Conservation (phyloP, 306 rosid species). For the Hippophae rhamnoides region DNA sequence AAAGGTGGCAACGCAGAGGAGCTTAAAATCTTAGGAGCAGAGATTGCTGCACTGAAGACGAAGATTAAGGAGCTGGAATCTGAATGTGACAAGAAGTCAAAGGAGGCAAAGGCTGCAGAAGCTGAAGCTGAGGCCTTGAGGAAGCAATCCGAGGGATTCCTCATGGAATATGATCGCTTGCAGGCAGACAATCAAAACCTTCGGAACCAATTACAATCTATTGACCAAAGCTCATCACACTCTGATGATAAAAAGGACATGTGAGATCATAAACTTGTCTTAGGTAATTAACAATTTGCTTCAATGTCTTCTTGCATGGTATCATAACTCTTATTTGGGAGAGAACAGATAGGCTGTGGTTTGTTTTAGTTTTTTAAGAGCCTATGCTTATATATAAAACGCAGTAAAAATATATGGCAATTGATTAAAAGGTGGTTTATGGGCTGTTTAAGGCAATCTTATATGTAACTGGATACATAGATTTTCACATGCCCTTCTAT, state of each 20-base stretch:
- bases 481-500: too few relatives aligned
- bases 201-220: constrained; percentile 53
- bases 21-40: constrained; percentile 50
- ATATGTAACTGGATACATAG: too few relatives aligned
- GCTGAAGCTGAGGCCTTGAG: constrained; percentile 65
- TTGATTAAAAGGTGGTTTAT: too few relatives aligned
- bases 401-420: too few relatives aligned
- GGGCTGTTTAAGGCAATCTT: too few relatives aligned
- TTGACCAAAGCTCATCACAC: constrained; percentile 41
- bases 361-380: too few relatives aligned
- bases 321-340: not conserved
- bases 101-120: constrained; percentile 44
- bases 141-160: constrained; percentile 79
- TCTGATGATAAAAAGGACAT: constrained; percentile 39
- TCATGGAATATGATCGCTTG: constrained; percentile 79
- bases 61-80: constrained; percentile 55
- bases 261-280: constrained; percentile 18
- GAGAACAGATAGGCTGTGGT: not conserved
- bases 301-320: constrained; percentile 11
- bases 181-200: constrained; percentile 74
- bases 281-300: constrained; percentile 5
- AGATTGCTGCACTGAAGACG: constrained; percentile 36
- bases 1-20: constrained; percentile 42
- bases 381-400: too few relatives aligned
- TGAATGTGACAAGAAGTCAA: constrained; percentile 40